Percentiles rank a stretch among this genome's conserved stretches.
Conservation (phyloP, 2,329 filamentous ascomycete species). For the Aspergillus neoniger region DNA sequence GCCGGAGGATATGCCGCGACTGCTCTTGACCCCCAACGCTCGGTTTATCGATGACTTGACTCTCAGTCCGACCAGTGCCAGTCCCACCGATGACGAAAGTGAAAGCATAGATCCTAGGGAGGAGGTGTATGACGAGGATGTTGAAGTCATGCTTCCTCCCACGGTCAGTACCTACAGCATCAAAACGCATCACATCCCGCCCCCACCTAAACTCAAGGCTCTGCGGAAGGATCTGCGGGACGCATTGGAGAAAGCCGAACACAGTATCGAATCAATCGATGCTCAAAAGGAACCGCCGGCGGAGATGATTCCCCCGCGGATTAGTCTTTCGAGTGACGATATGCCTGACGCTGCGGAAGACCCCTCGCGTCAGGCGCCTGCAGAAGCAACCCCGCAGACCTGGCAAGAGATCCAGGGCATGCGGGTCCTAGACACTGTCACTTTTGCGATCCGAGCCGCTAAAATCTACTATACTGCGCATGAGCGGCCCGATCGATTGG, state of each 20-base stretch:
- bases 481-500: constrained; percentile 79
- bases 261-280: constrained; percentile 59
- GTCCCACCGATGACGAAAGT: constrained; percentile 48
- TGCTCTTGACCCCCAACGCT: constrained; percentile 44
- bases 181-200: constrained; percentile 76
- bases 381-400: constrained; percentile 52
- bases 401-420: constrained; percentile 90
- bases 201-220: constrained; percentile 78
- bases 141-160: constrained; percentile 85
- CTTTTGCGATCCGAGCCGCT: constrained; percentile 90
- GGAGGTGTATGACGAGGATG: constrained; percentile 58
- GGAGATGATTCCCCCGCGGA: constrained; percentile 29
- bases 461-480: constrained; percentile 97
- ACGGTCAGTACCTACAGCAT: constrained; percentile 95
- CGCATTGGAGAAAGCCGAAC: constrained; percentile 68
- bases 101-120: constrained; percentile 42
- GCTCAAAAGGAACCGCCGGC: constrained; percentile 34
- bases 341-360: constrained; percentile 48
- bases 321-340: constrained; percentile 36
- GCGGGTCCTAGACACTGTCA: constrained; percentile 88
- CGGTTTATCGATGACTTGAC: constrained; percentile 46
- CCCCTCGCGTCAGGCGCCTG: constrained; percentile 22
- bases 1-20: constrained; percentile 41
- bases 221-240: constrained; percentile 70
- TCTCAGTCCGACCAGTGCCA: constrained; percentile 50